Evolutionary conservation across 495 filamentous ascomycete species (phyloP).

Genomic region (Pyrenula massariospora): DNA sequence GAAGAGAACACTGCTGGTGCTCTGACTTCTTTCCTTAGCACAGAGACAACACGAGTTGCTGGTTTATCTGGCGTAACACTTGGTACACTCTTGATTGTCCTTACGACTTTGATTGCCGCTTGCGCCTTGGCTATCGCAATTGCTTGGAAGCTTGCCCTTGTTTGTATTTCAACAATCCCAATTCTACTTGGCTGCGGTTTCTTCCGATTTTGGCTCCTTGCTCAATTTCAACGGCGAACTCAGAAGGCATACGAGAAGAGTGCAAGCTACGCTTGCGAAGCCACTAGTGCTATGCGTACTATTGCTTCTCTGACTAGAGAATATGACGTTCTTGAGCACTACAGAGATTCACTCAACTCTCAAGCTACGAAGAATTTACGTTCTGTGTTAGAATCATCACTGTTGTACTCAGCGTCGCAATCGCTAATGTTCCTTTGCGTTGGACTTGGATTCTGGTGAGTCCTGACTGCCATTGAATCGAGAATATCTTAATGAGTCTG

Average conservation of each 20-base stretch:
- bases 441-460: constrained; percentile 71
- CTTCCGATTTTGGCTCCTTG: constrained; percentile 75
- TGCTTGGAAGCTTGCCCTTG: constrained; percentile 89
- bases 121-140: constrained; percentile 55
- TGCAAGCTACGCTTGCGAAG: constrained; percentile 81
- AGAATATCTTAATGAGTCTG: not conserved
- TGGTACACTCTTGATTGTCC: constrained; percentile 66
- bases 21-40: constrained; percentile 73
- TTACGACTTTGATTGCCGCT: constrained; percentile 61
- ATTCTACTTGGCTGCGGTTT: constrained; percentile 71
- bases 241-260: constrained; percentile 63
- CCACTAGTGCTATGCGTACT: constrained; percentile 81
- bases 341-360: constrained; percentile 51
- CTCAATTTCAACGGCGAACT: constrained; percentile 57
- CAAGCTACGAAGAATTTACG: constrained; percentile 52
- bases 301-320: constrained; percentile 82
- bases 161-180: constrained; percentile 72
- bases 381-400: constrained; percentile 55
- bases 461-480: not conserved
- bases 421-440: constrained; percentile 68
- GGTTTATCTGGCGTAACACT: constrained; percentile 74
- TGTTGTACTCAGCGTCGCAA: constrained; percentile 73
- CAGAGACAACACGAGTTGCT: constrained; percentile 74
- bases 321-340: constrained; percentile 61
- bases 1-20: constrained; percentile 79